phyloP scores from a whole-genome alignment of 805 yeast species.

The Wickerhamiella musiphila region DNA sequence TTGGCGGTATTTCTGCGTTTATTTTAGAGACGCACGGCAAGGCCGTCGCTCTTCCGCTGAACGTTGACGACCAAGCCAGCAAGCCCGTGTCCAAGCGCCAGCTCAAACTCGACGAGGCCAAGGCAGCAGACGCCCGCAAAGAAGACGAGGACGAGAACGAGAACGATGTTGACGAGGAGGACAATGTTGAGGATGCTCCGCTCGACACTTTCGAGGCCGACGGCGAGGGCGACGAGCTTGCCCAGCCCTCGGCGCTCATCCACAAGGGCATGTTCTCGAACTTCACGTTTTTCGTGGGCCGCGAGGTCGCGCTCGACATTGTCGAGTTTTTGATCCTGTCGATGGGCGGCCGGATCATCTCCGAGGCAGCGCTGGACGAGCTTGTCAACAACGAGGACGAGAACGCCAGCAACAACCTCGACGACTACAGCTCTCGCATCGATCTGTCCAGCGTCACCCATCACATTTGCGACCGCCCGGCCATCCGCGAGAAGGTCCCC shows the following conservation, averaged over 20 bases:
- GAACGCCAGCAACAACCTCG: slow-evolving; percentile 23
- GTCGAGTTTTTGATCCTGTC: slow-evolving; percentile 75
- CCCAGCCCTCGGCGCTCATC: slow-evolving; percentile 35
- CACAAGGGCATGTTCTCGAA: slow-evolving; percentile 37
- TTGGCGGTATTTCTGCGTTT: slow-evolving; percentile 78
- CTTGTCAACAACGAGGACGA: slow-evolving; percentile 31
- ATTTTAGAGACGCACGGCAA: slow-evolving; percentile 35
- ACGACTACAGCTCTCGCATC: slow-evolving; percentile 23
- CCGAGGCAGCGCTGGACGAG: slow-evolving; percentile 80
- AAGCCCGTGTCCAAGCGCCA: slow-evolving; percentile 34
- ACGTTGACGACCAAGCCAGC: slow-evolving; percentile 18
- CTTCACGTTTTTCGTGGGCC: slow-evolving; percentile 72
- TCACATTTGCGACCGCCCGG: slow-evolving; percentile 89
- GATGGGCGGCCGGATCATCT: slow-evolving; percentile 68
- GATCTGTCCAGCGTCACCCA: slow-evolving; percentile 67
- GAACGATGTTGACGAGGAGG: slow-evolving; percentile 16
- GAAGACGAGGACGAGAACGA: slow-evolving; percentile 18
- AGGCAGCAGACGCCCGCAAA: slow-evolving; percentile 23
- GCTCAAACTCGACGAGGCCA: slow-evolving; percentile 24
- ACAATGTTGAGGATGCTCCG: slow-evolving; percentile 29
- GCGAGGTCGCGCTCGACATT: slow-evolving; percentile 89
- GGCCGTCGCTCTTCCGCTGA: slow-evolving; percentile 16
- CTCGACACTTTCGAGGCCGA: slow-evolving; percentile 61
- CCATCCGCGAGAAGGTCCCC: slow-evolving; percentile 52
- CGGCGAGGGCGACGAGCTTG: slow-evolving; percentile 35